These are phyloP conservation scores for Clonostachys rhizophaga DNA, from an alignment of 2,329 filamentous ascomycete genomes.

Conservation along the genomic window DNA sequence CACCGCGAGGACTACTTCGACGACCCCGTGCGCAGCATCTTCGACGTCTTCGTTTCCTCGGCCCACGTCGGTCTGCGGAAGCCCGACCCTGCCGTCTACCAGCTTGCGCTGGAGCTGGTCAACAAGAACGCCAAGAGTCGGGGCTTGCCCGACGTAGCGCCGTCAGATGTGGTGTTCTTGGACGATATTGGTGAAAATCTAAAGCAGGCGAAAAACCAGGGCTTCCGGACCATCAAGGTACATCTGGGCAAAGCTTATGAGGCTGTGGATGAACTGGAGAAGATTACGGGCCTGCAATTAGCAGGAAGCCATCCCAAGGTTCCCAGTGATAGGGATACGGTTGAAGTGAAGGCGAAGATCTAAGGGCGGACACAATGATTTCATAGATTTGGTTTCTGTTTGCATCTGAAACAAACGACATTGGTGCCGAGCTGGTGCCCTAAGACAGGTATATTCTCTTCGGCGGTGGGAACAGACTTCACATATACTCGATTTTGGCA, in stretches of 20 bases:
- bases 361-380: not conserved
- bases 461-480: no score
- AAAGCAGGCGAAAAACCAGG: slow-evolving; percentile 68
- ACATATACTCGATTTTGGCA: no score
- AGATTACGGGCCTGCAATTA: slow-evolving; percentile 63
- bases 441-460: no score
- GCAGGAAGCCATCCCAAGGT: slow-evolving; percentile 49
- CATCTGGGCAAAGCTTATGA: slow-evolving; percentile 70
- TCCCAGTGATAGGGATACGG: slow-evolving; percentile 13
- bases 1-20: slow-evolving; percentile 42
- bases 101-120: slow-evolving; percentile 63
- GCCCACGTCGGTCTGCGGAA: slow-evolving; percentile 87
- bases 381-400: no score
- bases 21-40: slow-evolving; percentile 59
- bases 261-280: slow-evolving; percentile 79
- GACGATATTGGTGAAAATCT: slow-evolving; percentile 95
- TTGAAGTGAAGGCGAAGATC: not conserved
- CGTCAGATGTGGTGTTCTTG: slow-evolving; percentile 75
- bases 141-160: slow-evolving; percentile 43
- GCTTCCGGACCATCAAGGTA: slow-evolving; percentile 84
- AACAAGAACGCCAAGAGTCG: slow-evolving; percentile 56
- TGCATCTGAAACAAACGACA: no score
- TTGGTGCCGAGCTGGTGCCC: no score
- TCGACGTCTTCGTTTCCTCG: slow-evolving; percentile 84
- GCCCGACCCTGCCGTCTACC: slow-evolving; percentile 78